Base-by-base conservation (phyloP, 495 filamentous ascomycete genomes). In the Usnea hakonensis region DNA sequence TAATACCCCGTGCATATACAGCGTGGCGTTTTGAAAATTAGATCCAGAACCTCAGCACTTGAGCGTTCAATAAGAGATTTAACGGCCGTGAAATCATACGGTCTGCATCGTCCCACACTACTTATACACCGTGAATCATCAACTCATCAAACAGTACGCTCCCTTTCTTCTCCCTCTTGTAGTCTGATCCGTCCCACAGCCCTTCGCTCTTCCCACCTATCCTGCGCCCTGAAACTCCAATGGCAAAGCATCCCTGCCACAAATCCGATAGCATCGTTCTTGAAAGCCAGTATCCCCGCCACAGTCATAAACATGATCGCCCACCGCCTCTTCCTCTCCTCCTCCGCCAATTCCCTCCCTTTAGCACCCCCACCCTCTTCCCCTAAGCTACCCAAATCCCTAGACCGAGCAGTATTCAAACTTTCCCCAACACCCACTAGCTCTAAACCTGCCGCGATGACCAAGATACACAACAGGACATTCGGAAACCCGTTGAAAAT, bases 261-360 rank as follows among this genome's bases (percentile, higher is more conserved):
- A 68, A 97, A 96, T 0, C 93, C 93, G 21, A 95, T 79, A 19
- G 85, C 90, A 72, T 92, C 90, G 70, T 96, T 96, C 73, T 81
- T 86, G 64, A 95, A 95, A n/a, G 90, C 90, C 23, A 97, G 72
- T 63, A 91, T 77, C 21, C 85, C 79, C 1, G 87, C 91, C 32
- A 89, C 84, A 44, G 93, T 97, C 58, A 91, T 83, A 66, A 94
- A 80, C 91, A 96, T 95, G 0, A 95, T 85, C 36, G 83, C 87
- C 87, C 90, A 95, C 35, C 90, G 77, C 66, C 87, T 83, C 55
- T 78, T 79, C 37, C 84, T 79, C 68, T 90, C 87, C 60, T 79
- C 77, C 38, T 86, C 86, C 13, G 78, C 82, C 30, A 83, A 69
- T 28, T 76, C 71, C 40, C 65, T 72, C 43, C 65, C 70, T 37